Conservation (phyloP, 805 yeast genomes). For the Ogataea dorogensis region DNA sequence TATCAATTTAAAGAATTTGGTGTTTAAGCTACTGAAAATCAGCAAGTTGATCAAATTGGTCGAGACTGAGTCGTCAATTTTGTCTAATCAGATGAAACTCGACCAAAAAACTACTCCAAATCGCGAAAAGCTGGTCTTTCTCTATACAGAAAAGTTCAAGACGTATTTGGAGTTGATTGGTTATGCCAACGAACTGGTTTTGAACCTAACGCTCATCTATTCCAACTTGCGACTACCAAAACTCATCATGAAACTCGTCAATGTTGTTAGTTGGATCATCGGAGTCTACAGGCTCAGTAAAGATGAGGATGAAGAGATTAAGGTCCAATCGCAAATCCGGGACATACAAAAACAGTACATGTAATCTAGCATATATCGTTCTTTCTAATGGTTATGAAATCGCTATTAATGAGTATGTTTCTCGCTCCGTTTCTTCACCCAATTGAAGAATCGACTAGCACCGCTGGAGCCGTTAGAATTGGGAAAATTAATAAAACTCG, state of each 20-base stretch:
- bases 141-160: slow-evolving; percentile 27
- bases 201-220: slow-evolving; percentile 28
- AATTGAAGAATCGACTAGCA: slow-evolving; percentile 12
- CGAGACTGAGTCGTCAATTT: slow-evolving; percentile 24
- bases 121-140: slow-evolving; percentile 18
- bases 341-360: slow-evolving; percentile 7
- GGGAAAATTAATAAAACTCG: slow-evolving; percentile 10
- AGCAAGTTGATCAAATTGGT: slow-evolving; percentile 21
- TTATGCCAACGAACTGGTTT: slow-evolving; percentile 30
- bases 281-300: slow-evolving; percentile 30
- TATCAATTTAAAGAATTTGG: slow-evolving; percentile 28
- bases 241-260: slow-evolving; percentile 21
- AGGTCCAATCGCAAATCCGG: slow-evolving; percentile 12
- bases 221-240: slow-evolving; percentile 24
- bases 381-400: slow-evolving; percentile 8
- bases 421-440: slow-evolving; percentile 19
- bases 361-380: slow-evolving; percentile 6
- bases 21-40: slow-evolving; percentile 23
- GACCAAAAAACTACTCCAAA: slow-evolving; percentile 8
- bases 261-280: slow-evolving; percentile 31
- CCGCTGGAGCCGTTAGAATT: slow-evolving; percentile 2
- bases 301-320: slow-evolving; percentile 25
- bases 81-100: slow-evolving; percentile 8
- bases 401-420: slow-evolving; percentile 3
- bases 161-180: slow-evolving; percentile 31